Percentiles rank a stretch among this genome's conserved stretches.
These are phyloP conservation scores for Penicillium sp. DNA, from an alignment of 2,329 filamentous ascomycete genomes.

Conservation along the genomic window DNA sequence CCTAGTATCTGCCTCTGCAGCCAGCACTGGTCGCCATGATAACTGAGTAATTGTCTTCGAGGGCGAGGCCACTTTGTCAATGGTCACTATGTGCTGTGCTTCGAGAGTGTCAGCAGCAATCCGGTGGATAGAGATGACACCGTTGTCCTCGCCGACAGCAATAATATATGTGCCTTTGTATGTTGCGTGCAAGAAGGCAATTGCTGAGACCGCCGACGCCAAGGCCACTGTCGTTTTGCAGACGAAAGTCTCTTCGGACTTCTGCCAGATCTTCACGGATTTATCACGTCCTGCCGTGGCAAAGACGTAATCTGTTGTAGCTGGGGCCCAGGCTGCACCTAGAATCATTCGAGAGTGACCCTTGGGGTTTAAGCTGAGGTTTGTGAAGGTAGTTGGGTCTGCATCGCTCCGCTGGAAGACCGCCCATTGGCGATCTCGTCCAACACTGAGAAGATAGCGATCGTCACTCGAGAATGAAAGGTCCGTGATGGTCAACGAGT, in stretches of 20 bases:
- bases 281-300: slow-evolving; percentile 88
- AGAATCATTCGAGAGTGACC: slow-evolving; percentile 89
- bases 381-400: slow-evolving; percentile 43
- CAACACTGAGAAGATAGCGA: slow-evolving; percentile 70
- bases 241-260: slow-evolving; percentile 38
- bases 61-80: slow-evolving; percentile 42
- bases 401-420: slow-evolving; percentile 55
- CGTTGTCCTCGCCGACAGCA: slow-evolving; percentile 43
- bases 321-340: slow-evolving; percentile 71
- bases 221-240: slow-evolving; percentile 49
- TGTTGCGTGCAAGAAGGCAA: slow-evolving; percentile 51
- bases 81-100: slow-evolving; percentile 22
- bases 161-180: slow-evolving; percentile 30
- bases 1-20: slow-evolving; percentile 9
- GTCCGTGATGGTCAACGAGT: slow-evolving; percentile 75
- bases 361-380: slow-evolving; percentile 63
- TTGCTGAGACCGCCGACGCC: slow-evolving; percentile 58
- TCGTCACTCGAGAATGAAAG: slow-evolving; percentile 73
- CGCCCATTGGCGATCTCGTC: slow-evolving; percentile 83
- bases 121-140: slow-evolving; percentile 37
- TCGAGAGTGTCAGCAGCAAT: slow-evolving; percentile 29
- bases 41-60: slow-evolving; percentile 60
- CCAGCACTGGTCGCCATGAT: slow-evolving; percentile 53
- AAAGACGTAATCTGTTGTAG: slow-evolving; percentile 47
- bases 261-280: slow-evolving; percentile 62